These are phyloP conservation scores for Nepenthes alata DNA, from an alignment of 179 eudicot species.

Conservation along the genomic window DNA sequence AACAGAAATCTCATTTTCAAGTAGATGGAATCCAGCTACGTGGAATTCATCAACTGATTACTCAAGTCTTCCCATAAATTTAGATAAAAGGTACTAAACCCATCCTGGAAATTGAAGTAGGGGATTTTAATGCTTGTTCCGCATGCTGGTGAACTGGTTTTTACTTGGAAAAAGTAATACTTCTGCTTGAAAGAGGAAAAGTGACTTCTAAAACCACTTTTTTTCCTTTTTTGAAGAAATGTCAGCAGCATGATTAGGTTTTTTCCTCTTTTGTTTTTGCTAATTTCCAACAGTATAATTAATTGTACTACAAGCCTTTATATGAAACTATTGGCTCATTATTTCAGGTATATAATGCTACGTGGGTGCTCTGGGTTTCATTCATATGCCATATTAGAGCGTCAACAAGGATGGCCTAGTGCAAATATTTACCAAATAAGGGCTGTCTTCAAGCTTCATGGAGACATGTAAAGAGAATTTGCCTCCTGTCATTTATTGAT, in stretches of 20 bases:
- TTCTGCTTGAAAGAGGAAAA: too few relatives aligned
- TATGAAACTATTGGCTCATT: too few relatives aligned
- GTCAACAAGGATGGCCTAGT: constrained; percentile 39
- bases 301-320: too few relatives aligned
- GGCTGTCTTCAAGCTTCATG: constrained; percentile 48
- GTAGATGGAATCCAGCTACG: constrained; percentile 24
- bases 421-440: constrained; percentile 31
- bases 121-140: neutral
- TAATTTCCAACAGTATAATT: too few relatives aligned
- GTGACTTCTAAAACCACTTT: too few relatives aligned
- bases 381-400: constrained; percentile 45
- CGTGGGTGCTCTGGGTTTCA: constrained; percentile 50
- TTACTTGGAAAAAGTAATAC: too few relatives aligned
- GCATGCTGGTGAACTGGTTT: neutral
- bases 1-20: constrained; percentile 36
- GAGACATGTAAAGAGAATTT: constrained; percentile 10
- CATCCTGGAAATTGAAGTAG: neutral
- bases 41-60: constrained; percentile 21
- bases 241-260: too few relatives aligned
- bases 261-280: too few relatives aligned
- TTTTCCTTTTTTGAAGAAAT: too few relatives aligned
- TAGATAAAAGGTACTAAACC: constrained; percentile 41
- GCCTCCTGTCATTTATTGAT: neutral
- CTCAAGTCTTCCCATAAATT: constrained; percentile 35
- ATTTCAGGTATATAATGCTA: constrained; percentile 38